A percentile compares a stretch with the other conserved stretches of the same genome.
Evolutionary conservation across 73 alveolate species (phyloP).

Genomic region (Paramecium bursaria): DNA sequence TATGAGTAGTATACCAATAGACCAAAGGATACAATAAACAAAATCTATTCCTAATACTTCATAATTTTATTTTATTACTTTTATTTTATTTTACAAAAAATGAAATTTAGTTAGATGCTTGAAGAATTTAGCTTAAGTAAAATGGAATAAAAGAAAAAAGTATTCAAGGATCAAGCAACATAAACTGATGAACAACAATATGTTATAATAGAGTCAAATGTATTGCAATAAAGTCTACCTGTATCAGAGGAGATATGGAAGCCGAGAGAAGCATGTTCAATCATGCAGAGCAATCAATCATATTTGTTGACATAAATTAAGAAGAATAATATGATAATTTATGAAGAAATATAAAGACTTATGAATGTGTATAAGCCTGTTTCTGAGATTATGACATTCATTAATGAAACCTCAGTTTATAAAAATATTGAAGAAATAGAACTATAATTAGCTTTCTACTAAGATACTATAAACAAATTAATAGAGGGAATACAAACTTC

Average conservation of each 20-base stretch:
- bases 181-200: not conserved
- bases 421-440: not conserved
- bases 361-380: not conserved
- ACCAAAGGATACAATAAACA: slow-evolving; percentile 2
- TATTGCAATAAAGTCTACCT: not conserved
- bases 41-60: slow-evolving; percentile 49
- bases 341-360: too few species aligned
- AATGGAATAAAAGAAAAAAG: not conserved
- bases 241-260: slow-evolving; percentile 38
- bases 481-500: not conserved
- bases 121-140: too few species aligned
- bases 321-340: too few species aligned
- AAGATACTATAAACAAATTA: not conserved
- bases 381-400: not conserved
- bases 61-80: slow-evolving; percentile 34
- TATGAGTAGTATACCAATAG: slow-evolving; percentile 1
- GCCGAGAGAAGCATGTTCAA: too few species aligned
- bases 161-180: slow-evolving; percentile 24
- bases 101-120: not conserved
- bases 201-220: not conserved
- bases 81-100: not conserved
- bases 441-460: not conserved
- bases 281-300: too few species aligned
- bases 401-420: not conserved
- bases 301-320: too few species aligned